These are phyloP conservation scores for Niebla homalea DNA, from an alignment of 495 filamentous ascomycete species.

Conservation along the genomic window DNA sequence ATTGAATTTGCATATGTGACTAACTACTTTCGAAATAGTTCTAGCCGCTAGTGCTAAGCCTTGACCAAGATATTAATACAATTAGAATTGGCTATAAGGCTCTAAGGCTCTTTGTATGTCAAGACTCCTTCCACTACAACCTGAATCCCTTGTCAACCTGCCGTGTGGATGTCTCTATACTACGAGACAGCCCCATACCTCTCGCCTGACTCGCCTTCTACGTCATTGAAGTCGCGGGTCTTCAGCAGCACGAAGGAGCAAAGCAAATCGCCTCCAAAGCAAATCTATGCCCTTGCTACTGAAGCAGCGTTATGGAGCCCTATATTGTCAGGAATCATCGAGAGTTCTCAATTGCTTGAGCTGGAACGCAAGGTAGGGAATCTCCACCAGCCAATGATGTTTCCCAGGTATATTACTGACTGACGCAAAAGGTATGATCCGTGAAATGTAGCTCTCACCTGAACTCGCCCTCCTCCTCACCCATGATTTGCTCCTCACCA, in stretches of 20 bases:
- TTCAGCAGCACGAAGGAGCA: slow-evolving; percentile 51
- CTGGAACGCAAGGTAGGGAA: slow-evolving; percentile 75
- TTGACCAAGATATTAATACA: too few relatives aligned
- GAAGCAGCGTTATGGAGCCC: slow-evolving; percentile 85
- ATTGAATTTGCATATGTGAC: too few relatives aligned
- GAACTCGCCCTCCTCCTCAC: slow-evolving; percentile 65
- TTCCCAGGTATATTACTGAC: slow-evolving; percentile 21
- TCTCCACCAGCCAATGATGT: neutral
- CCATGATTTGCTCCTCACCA: slow-evolving; percentile 75
- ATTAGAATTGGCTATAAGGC: too few relatives aligned
- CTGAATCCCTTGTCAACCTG: too few relatives aligned
- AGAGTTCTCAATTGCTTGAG: slow-evolving; percentile 52
- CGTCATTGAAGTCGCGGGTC: slow-evolving; percentile 71
- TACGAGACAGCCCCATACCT: slow-evolving; percentile 73
- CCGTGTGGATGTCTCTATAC: slow-evolving; percentile 71
- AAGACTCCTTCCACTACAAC: too few relatives aligned
- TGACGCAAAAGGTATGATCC: slow-evolving; percentile 23
- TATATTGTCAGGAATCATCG: slow-evolving; percentile 75
- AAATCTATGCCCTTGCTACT: slow-evolving; percentile 71
- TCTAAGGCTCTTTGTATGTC: too few relatives aligned
- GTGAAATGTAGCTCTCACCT: slow-evolving; percentile 54
- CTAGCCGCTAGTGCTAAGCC: too few relatives aligned
- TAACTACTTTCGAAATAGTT: too few relatives aligned
- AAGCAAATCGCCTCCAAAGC: slow-evolving; percentile 59
- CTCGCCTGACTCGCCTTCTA: slow-evolving; percentile 43